Evolutionary conservation across 441 rosid species (phyloP).

Genomic region (Corymbia citriodora): DNA sequence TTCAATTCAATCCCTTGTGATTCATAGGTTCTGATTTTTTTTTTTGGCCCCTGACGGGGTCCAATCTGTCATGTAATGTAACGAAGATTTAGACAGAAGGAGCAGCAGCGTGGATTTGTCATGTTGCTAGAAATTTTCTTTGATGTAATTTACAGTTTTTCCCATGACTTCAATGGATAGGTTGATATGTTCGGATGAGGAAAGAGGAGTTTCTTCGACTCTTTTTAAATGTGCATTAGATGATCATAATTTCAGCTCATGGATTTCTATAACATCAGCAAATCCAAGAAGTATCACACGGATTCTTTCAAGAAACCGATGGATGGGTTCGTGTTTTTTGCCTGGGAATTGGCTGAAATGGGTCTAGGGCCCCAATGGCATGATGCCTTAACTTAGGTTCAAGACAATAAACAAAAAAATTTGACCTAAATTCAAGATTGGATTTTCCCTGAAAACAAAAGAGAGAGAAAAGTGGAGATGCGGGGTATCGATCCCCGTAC

Average conservation of each 20-base stretch:
- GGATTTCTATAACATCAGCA: background rate
- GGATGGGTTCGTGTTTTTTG: background rate
- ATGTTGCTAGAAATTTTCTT: background rate
- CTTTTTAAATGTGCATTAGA: background rate
- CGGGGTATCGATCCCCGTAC: conserved; percentile 40
- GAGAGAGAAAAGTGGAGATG: conserved; percentile 21
- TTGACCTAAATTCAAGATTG: background rate
- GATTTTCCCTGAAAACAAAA: background rate
- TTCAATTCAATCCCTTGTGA: background rate
- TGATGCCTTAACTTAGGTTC: background rate
- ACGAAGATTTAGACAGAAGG: background rate
- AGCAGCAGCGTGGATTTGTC: background rate
- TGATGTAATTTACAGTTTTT: background rate
- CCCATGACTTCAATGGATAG: background rate
- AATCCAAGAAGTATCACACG: background rate
- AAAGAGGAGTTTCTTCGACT: background rate
- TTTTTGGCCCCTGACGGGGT: background rate
- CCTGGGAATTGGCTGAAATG: background rate
- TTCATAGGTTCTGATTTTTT: background rate
- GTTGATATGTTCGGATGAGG: background rate
- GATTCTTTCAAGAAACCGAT: background rate
- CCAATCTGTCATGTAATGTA: background rate
- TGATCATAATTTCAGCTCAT: background rate
- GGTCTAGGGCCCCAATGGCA: background rate
- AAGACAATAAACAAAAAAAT: background rate